Evolutionary conservation across 805 yeast species (phyloP).

Genomic region (Sungouiozyma intestinalis): DNA sequence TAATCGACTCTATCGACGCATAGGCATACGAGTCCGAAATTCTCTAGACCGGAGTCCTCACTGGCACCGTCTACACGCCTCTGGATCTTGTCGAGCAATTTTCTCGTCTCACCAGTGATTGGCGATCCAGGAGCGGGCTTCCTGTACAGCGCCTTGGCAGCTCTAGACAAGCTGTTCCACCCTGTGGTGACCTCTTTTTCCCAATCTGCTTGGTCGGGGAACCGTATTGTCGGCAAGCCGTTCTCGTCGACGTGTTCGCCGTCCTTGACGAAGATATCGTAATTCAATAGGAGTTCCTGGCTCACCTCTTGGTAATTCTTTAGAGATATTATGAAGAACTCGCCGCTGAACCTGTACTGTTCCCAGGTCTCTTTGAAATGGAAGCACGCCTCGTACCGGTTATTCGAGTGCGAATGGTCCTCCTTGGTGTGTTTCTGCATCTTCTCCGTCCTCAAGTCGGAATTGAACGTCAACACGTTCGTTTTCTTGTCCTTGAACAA

Average conservation of each 20-base stretch:
- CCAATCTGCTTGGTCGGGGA: constrained; percentile 47
- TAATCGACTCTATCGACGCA: constrained; percentile 64
- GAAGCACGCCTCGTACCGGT: constrained; percentile 65
- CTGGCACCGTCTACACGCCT: constrained; percentile 78
- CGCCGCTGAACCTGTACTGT: constrained; percentile 67
- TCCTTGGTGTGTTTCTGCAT: constrained; percentile 18
- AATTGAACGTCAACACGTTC: constrained; percentile 56
- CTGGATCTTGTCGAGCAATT: constrained; percentile 55
- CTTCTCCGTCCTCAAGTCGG: constrained; percentile 64
- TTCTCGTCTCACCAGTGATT: constrained; percentile 44
- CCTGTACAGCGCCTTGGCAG: constrained; percentile 53
- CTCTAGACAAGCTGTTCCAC: constrained; percentile 52
- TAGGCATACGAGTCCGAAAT: constrained; percentile 60
- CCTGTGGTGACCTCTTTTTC: constrained; percentile 47
- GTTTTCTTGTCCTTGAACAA: constrained; percentile 58
- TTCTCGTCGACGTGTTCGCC: constrained; percentile 4
- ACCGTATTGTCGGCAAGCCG: constrained; percentile 5
- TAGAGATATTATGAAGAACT: constrained; percentile 37
- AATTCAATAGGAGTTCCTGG: not conserved
- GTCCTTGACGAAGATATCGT: not conserved
- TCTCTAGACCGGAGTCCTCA: constrained; percentile 50
- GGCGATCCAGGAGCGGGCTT: constrained; percentile 64
- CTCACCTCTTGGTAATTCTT: constrained; percentile 6
- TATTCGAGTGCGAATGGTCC: constrained; percentile 36
- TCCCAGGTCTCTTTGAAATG: constrained; percentile 51